Base-by-base conservation (phyloP, 2,329 filamentous ascomycete species). In the Talaromyces sp. region DNA sequence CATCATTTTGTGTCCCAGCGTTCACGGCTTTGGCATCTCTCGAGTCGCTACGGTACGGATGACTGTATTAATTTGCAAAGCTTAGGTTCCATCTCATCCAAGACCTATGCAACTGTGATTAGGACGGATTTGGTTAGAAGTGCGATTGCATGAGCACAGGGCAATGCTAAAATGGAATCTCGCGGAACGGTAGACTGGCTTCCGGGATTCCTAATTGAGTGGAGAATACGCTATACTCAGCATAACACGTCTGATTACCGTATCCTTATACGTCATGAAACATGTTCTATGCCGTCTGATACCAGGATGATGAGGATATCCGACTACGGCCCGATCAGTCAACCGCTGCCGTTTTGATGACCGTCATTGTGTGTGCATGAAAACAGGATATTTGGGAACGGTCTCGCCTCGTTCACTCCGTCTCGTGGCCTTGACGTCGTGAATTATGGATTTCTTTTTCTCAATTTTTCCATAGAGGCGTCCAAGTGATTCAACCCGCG, bases 181-280 rank as follows among this genome's bases (percentile, higher is more conserved):
- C 56, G 64, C 64, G 64, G 64, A 66, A 66, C 37, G 41, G 19
- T n/a, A 35, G 13, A 27, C 37, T 56, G 56, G 50, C 37, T 63
- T 66, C 64, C 64, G 64, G 43, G 43, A 50, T 43, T 60, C 49
- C 33, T 24, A 58, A 24, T 59, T 37, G 37, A 57, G 35, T 61
- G 59, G 60, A 61, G 33, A 37, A 59, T 43, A 61, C 54, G 41
- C 50, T 43, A 58, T 41, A 22, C 27, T 47, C 43, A 57, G 33
- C n/a, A 62, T 52, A 57, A 57, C 31, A 56, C 33, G 41, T 62
- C 59, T 66, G 41, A 58, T 62, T 59, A 24, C 35, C 37, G 31
- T 33, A 39, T n/a, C 13, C 31, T 50, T 27, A 43, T 62, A 52
- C 45, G 52, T 62, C 64, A 66, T 62, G 52, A 62, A 62, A 59